Evolutionary conservation across 2,329 filamentous ascomycete genomes (phyloP).

Genomic region (Coniochaeta ligniaria): DNA sequence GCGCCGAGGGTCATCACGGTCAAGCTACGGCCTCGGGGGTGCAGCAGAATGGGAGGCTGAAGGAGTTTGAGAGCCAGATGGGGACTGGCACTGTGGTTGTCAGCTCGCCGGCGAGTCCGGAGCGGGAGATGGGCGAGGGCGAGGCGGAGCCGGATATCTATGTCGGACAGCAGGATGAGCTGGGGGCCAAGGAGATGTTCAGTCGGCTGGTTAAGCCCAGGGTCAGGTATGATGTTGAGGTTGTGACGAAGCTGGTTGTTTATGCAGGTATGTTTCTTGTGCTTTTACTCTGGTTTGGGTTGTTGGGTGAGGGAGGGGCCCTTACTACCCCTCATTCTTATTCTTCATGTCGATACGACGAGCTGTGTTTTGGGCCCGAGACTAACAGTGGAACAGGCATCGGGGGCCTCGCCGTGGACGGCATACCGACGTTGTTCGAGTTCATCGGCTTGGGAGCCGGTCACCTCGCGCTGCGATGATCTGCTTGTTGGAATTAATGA

Average conservation of each 20-base stretch:
- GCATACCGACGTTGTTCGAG: conserved; percentile 68
- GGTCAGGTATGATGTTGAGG: conserved; percentile 96
- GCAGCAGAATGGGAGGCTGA: conserved; percentile 40
- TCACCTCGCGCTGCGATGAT: conserved; percentile 17
- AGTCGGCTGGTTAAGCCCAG: conserved; percentile 75
- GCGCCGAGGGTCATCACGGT: conserved; percentile 13
- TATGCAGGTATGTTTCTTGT: conserved; percentile 64
- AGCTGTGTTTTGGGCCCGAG: neutral
- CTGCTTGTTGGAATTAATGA: neutral
- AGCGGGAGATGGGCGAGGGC: conserved; percentile 16
- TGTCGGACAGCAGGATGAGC: conserved; percentile 38
- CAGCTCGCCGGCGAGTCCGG: conserved; percentile 13
- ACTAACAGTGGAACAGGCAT: conserved; percentile 46
- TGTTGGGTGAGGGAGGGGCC: neutral
- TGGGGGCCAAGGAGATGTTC: conserved; percentile 75
- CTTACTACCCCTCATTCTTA: neutral
- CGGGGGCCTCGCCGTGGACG: conserved; percentile 70
- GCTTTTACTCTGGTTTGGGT: neutral
- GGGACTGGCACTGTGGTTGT: conserved; percentile 51
- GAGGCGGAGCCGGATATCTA: conserved; percentile 28
- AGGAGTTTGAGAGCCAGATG: conserved; percentile 68
- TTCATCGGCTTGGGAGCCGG: conserved; percentile 43
- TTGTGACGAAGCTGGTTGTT: conserved; percentile 92
- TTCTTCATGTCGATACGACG: neutral
- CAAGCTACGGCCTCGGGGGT: conserved; percentile 30